These are phyloP conservation scores for Tetrahymena malaccensis DNA, from an alignment of 73 alveolate genomes.

Conservation along the genomic window DNA sequence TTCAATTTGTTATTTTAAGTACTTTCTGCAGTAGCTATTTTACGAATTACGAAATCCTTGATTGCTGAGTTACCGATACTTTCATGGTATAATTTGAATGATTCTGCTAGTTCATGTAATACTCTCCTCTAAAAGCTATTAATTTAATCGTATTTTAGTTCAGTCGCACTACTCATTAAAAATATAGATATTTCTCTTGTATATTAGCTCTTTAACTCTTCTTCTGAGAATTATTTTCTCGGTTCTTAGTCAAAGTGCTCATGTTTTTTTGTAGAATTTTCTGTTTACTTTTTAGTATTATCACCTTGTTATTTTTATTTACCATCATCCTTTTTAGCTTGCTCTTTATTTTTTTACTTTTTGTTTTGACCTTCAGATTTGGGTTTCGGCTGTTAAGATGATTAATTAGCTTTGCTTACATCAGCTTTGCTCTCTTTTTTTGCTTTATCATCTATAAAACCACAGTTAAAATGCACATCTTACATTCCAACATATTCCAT, in stretches of 20 bases:
- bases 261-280: constrained; percentile 2
- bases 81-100: constrained; percentile 41
- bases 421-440: background rate
- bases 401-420: background rate
- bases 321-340: constrained; percentile 13
- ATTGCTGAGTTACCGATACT: constrained; percentile 40
- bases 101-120: constrained; percentile 57
- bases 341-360: constrained; percentile 36
- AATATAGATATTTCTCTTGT: background rate
- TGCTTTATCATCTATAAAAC: background rate
- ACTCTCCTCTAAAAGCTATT: constrained; percentile 50
- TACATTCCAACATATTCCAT: background rate
- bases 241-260: background rate
- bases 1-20: constrained; percentile 2
- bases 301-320: constrained; percentile 26
- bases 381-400: background rate
- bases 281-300: constrained; percentile 42
- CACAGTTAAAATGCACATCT: background rate
- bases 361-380: background rate
- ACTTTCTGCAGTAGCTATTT: background rate
- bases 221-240: constrained; percentile 15
- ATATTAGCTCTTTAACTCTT: constrained; percentile 10
- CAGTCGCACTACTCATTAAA: background rate
- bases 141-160: constrained; percentile 11
- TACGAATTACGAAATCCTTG: constrained; percentile 15